Percentiles rank a stretch among this genome's conserved stretches.
These are phyloP conservation scores for Sclerotinia subarctica DNA, from an alignment of 2,329 filamentous ascomycete genomes.

Conservation along the genomic window DNA sequence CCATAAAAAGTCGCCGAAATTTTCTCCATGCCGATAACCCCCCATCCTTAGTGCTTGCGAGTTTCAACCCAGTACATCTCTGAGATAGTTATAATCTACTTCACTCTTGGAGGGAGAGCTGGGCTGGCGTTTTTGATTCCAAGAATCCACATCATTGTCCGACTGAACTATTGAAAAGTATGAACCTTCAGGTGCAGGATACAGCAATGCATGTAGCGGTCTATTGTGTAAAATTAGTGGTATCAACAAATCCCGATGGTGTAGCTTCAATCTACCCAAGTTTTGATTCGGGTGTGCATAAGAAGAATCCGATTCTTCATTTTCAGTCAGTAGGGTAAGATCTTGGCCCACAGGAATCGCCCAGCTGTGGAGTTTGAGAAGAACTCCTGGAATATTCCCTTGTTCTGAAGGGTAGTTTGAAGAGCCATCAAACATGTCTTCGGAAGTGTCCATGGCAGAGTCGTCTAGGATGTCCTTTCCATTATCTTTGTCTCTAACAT, in stretches of 20 bases:
- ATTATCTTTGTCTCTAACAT: not conserved
- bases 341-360: not conserved
- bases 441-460: not conserved
- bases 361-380: not conserved
- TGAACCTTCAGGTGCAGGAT: not conserved
- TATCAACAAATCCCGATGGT: conserved; percentile 1
- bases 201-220: conserved; percentile 5
- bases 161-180: not conserved
- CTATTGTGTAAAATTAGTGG: conserved; percentile 1
- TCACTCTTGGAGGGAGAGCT: not conserved
- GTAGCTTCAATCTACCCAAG: not conserved
- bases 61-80: not conserved
- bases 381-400: too few relatives aligned
- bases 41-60: not conserved
- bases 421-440: not conserved
- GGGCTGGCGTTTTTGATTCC: not conserved
- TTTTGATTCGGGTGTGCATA: not conserved
- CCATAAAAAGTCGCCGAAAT: too few relatives aligned
- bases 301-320: not conserved
- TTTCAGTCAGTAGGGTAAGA: not conserved
- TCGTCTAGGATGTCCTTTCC: not conserved
- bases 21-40: not conserved
- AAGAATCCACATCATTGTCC: not conserved
- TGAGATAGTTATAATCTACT: not conserved
- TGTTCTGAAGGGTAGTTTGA: not conserved